A percentile compares a stretch with the other conserved stretches of the same genome.
Conservation (phyloP, 345 rosid genomes). For the Arabis hirsuta region DNA sequence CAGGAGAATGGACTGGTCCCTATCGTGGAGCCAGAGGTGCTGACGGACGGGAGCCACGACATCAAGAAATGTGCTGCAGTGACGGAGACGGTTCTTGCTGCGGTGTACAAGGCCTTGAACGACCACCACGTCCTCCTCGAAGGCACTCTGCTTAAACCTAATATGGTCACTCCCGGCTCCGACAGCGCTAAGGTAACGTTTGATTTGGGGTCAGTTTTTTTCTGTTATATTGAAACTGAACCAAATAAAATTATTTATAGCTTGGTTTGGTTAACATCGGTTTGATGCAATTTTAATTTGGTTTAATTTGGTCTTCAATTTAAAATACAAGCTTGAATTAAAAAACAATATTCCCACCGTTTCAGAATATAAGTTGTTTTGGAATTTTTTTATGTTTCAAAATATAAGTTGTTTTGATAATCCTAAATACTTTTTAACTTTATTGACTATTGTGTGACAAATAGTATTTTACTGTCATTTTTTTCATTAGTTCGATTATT, state of each 20-base stretch:
- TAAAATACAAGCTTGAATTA: no score
- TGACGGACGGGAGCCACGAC: slow-evolving; percentile 86
- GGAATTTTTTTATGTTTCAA: no score
- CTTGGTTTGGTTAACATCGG: background rate
- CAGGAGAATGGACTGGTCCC: slow-evolving; percentile 96
- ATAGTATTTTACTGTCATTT: no score
- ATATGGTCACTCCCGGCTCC: slow-evolving; percentile 98
- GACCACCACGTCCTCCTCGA: slow-evolving; percentile 96
- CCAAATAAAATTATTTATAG: background rate
- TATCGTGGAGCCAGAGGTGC: slow-evolving; percentile 87
- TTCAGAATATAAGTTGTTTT: no score
- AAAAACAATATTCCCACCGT: no score
- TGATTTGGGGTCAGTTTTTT: background rate
- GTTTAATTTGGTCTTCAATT: background rate
- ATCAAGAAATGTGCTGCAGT: slow-evolving; percentile 82
- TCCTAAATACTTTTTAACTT: no score
- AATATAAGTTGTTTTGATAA: no score
- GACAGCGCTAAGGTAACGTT: slow-evolving; percentile 75
- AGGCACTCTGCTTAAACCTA: slow-evolving; percentile 94
- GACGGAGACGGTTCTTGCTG: slow-evolving; percentile 85
- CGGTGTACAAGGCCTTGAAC: slow-evolving; percentile 88
- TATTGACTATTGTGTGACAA: no score
- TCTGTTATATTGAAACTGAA: background rate
- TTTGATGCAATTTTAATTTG: background rate
- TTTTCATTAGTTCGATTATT: no score